Base-by-base conservation (phyloP, 129 eudicot genomes). In the Saposhnikovia divaricata region DNA sequence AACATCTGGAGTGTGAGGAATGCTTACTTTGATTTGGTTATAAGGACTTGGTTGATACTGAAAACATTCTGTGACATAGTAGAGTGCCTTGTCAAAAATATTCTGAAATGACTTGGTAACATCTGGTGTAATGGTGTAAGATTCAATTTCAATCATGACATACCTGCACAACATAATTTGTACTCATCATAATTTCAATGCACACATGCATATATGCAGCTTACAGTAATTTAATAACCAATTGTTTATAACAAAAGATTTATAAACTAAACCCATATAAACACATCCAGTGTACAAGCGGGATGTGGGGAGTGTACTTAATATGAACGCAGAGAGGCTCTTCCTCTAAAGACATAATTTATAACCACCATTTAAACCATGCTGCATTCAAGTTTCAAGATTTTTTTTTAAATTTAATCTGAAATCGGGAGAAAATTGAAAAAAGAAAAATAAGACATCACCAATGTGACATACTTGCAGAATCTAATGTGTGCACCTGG, bases 141-240 rank as follows among this genome's bases (percentile, higher is more conserved):
- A 18, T 21, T 43, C 65, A 37, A 42, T 55, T 57, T 82, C 85
- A 15, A 82, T 8, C 10, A 12, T 9, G 10, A 82, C 47, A 66
- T 46, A 76, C 77, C 84, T 77, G 81, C 53, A 76, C 34, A 73
- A 61, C 12, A 51, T 18, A 55, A 55, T 0, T 19, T 55, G 27
- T 55, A 51, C n/a, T 16, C 27, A 55, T 55, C 6, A 19, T 55
- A 19, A 55, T 19, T 55, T 19, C 63, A 55, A 55, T 6, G 8
- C 27, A 1, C 27, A 19, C 10, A 21, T 55, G 25, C 63, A 21
- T 1, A 19, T 53, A 18, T 21, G 63, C 63, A 21, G 25, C 63
- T 55, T 55, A 27, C 25, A 55, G 6, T 6, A 19, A 55, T 55
- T 21, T 16, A 19, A 55, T 21, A 51, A 51, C n/a, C n/a, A 51